Evolutionary conservation across 129 eudicot genomes (phyloP), one percentile per base, ranked within the genome.

Genomic region (Flaveria robusta): DNA sequence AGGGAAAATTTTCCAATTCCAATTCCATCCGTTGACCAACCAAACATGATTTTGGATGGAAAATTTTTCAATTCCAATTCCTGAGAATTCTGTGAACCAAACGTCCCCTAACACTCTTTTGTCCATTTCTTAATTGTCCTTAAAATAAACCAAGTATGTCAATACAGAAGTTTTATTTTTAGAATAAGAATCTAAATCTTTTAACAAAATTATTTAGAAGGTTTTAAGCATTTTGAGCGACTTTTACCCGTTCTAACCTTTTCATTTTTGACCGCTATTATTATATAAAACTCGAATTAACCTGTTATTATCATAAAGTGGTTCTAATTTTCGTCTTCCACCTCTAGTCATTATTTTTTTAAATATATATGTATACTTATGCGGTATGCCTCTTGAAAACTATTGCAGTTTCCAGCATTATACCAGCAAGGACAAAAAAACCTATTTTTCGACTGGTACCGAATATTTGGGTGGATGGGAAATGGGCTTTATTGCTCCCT

Each of bases 371-470:
- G 39, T 34, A 34, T 34, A 34, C 39, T 34, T 34, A 34, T n/a
- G n/a, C n/a, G n/a, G n/a, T n/a, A n/a, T 34, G 39, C 39, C 39
- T 34, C 7, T 34, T 34, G 20, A 16, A 42, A 69, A 37, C n/a
- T 18, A 65, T 56, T 85, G 81, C 94, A 95, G 99, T 95, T 95
- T 77, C 99, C 99, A 37, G 97, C 99, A 24, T 78, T 95, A 43
- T 95, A 95, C 75, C 99, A 91, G 58, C 97, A 95, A 91, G 99
- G 99, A 22, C 96, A 96, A 26, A 84, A 80, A 85, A 95, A 95
- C 81, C 68, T 95, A 45, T 95, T 95, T 84, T 95, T 95, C 63
- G 96, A 89, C 87, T 91, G 97, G 99, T 80, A 81, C 77, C 78
- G 96, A 74, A 89, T 95, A 49, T 78, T 95, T 4, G 97, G 97